Conservation (phyloP, 768 basidiomycete species). For the Rhizopogon vinicolor region DNA sequence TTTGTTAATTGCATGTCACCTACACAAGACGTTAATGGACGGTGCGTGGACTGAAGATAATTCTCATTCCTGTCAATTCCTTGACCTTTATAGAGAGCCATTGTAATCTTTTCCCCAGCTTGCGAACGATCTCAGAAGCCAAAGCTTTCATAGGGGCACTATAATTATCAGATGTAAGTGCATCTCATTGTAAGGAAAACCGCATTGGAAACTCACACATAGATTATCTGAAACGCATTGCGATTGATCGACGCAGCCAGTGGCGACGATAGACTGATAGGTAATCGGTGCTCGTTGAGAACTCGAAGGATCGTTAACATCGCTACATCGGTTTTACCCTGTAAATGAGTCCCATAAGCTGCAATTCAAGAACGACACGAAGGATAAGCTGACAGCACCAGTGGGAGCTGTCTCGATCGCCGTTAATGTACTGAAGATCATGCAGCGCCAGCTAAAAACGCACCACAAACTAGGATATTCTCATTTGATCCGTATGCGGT, state of each 20-base stretch:
- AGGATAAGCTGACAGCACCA: constrained; percentile 70
- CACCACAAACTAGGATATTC: constrained; percentile 74
- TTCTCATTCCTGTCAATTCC: constrained; percentile 75
- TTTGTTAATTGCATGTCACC: constrained; percentile 97
- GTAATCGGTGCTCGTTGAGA: constrained; percentile 61
- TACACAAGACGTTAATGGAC: constrained; percentile 7
- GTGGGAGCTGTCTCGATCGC: constrained; percentile 69
- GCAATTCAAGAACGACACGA: not conserved
- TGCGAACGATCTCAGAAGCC: constrained; percentile 91
- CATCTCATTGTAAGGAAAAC: not conserved
- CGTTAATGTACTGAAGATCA: not conserved
- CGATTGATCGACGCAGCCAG: constrained; percentile 52
- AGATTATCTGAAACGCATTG: constrained; percentile 91
- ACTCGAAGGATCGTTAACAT: constrained; percentile 92
- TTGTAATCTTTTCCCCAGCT: constrained; percentile 81
- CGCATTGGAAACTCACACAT: constrained; percentile 58
- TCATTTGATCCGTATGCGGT: constrained; percentile 95
- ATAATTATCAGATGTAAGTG: not conserved
- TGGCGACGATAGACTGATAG: constrained; percentile 21
- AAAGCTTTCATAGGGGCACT: constrained; percentile 99
- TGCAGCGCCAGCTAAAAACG: constrained; percentile 1
- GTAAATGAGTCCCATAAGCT: constrained; percentile 6
- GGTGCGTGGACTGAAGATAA: not conserved
- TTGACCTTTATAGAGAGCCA: constrained; percentile 87
- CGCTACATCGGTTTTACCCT: constrained; percentile 99